phyloP scores from a whole-genome alignment of 352 stramenopile species.

The Globisporangium acanthophoron region DNA sequence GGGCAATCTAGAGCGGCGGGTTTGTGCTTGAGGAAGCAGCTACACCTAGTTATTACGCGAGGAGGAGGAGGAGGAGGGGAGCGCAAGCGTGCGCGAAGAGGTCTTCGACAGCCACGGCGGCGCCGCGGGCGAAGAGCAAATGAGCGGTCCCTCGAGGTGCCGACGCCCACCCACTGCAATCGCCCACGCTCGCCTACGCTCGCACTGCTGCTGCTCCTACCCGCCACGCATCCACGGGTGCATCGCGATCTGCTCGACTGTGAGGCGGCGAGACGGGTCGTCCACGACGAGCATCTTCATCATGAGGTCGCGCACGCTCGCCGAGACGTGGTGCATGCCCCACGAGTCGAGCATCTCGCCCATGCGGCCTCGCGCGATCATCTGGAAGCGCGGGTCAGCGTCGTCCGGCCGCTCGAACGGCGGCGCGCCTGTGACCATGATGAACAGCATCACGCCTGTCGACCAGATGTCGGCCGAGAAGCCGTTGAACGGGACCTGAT shows the following conservation, averaged over 20 bases:
- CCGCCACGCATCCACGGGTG: conserved; percentile 76
- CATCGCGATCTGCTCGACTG: conserved; percentile 78
- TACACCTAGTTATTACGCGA: conserved; percentile 31
- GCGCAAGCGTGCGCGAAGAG: background rate
- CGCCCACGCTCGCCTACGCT: background rate
- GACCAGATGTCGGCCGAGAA: conserved; percentile 93
- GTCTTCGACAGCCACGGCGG: background rate
- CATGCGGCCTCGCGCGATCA: conserved; percentile 75
- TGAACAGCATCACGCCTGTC: conserved; percentile 92
- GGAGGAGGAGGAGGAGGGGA: background rate
- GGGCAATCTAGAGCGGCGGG: conserved; percentile 16
- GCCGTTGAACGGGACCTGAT: conserved; percentile 89
- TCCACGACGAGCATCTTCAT: conserved; percentile 82
- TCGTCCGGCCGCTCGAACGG: conserved; percentile 87
- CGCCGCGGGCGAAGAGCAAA: too few species aligned
- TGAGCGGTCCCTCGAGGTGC: too few species aligned
- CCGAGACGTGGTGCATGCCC: conserved; percentile 77
- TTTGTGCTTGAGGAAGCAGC: conserved; percentile 21
- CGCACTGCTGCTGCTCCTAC: conserved; percentile 18
- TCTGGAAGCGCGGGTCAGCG: conserved; percentile 77
- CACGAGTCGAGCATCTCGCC: conserved; percentile 85
- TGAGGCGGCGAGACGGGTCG: conserved; percentile 63
- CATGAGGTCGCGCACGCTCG: conserved; percentile 67
- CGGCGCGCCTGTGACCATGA: conserved; percentile 91
- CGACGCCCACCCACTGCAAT: too few species aligned